A percentile compares a stretch with the other conserved stretches of the same genome.
These are phyloP conservation scores for Sordaria brevicollis DNA, from an alignment of 495 filamentous ascomycete genomes.

Conservation along the genomic window DNA sequence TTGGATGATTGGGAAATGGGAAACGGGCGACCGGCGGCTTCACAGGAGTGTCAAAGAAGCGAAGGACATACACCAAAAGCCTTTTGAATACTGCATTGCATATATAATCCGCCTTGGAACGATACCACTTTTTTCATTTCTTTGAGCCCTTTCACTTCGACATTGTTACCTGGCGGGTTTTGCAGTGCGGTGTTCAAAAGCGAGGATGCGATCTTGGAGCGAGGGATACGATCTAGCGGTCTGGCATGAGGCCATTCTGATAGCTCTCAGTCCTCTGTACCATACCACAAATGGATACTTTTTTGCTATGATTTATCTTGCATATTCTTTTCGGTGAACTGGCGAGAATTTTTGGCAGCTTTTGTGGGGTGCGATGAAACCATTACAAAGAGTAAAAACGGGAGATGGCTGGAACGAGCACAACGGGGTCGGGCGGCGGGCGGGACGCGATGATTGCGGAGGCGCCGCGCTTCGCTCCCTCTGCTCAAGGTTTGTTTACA, in stretches of 20 bases:
- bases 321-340: not conserved
- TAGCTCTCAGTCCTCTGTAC: not conserved
- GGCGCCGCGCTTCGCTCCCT: not conserved
- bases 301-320: not conserved
- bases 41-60: not conserved
- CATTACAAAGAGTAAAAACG: not conserved
- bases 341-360: not conserved
- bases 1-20: not conserved
- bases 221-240: not conserved
- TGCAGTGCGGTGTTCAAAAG: not conserved
- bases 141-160: not conserved
- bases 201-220: not conserved
- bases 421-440: not conserved
- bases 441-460: not conserved
- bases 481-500: not conserved
- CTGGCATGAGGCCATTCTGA: not conserved
- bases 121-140: not conserved
- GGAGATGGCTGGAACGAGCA: not conserved
- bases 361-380: not conserved
- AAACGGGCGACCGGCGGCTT: not conserved
- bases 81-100: not conserved
- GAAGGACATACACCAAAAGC: not conserved
- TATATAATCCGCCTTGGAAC: not conserved
- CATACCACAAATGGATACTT: not conserved
- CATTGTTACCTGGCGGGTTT: not conserved